phyloP scores from a whole-genome alignment of 2,329 filamentous ascomycete genomes.

The Apiospora koreana region DNA sequence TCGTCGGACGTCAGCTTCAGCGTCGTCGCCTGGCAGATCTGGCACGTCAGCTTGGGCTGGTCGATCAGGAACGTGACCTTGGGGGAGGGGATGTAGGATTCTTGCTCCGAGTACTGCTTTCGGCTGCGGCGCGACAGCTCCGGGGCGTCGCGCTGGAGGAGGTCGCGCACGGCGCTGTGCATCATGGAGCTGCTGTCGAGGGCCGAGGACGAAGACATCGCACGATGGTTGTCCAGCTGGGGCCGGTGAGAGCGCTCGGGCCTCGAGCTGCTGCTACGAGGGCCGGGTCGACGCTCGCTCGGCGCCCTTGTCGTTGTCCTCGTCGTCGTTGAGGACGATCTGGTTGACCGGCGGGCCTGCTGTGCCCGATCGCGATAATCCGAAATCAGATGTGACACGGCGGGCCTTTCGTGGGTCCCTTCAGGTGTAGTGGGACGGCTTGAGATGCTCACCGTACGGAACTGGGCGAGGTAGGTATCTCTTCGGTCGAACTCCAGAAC shows the following conservation, averaged over 20 bases:
- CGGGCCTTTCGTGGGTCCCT: neutral
- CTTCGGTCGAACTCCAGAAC: neutral
- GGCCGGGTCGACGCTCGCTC: neutral
- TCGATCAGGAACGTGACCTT: constrained; percentile 9
- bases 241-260: neutral
- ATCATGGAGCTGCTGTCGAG: neutral
- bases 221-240: neutral
- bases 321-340: neutral
- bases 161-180: neutral
- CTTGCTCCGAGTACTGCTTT: neutral
- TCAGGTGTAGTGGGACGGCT: neutral
- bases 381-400: neutral
- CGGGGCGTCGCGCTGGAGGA: neutral
- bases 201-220: neutral
- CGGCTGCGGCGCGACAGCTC: neutral
- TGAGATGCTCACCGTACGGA: neutral
- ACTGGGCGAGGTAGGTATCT: neutral
- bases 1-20: neutral
- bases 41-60: neutral
- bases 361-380: neutral
- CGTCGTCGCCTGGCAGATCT: neutral
- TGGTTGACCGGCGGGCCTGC: neutral
- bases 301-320: neutral
- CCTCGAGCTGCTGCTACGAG: neutral
- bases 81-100: neutral